A percentile compares a stretch with the other conserved stretches of the same genome.
Conservation (phyloP, 1,284 basidiomycete genomes). For the Flammula alnicola region DNA sequence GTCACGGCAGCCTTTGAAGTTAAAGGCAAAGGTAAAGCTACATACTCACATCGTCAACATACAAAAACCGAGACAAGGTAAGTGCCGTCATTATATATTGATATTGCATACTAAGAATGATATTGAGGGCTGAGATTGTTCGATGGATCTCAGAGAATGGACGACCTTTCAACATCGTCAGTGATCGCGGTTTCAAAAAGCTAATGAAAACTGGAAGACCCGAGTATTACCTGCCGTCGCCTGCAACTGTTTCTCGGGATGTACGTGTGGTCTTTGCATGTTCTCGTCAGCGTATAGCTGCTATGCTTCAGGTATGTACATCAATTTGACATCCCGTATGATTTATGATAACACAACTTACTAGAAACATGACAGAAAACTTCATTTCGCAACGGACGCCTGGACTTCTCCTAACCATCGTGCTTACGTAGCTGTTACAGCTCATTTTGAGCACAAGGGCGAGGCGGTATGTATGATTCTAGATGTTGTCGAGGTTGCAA, state of each 20-base stretch:
- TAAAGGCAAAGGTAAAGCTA: too few species aligned
- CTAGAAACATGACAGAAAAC: too few species aligned
- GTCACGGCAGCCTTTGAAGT: too few species aligned
- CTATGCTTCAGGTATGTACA: slow-evolving; percentile 19
- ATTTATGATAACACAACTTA: too few species aligned
- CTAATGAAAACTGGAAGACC: slow-evolving; percentile 5
- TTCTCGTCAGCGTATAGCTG: background rate
- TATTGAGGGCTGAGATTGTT: slow-evolving; percentile 5
- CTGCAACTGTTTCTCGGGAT: slow-evolving; percentile 3
- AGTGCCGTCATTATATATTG: background rate
- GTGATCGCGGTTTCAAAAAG: background rate
- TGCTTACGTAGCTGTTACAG: too few species aligned
- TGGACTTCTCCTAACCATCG: too few species aligned
- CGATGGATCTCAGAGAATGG: slow-evolving; percentile 1
- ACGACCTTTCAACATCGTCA: slow-evolving; percentile 3
- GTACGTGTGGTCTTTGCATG: background rate
- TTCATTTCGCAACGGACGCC: too few species aligned
- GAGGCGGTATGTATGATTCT: too few species aligned
- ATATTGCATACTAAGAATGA: background rate
- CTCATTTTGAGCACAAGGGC: too few species aligned
- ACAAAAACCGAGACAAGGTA: background rate
- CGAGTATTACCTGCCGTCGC: background rate
- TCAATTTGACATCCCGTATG: too few species aligned
- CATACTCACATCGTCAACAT: too few species aligned
- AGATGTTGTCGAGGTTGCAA: too few species aligned